phyloP scores from a whole-genome alignment of 768 basidiomycete genomes.

The Hydnomerulius pinastri region DNA sequence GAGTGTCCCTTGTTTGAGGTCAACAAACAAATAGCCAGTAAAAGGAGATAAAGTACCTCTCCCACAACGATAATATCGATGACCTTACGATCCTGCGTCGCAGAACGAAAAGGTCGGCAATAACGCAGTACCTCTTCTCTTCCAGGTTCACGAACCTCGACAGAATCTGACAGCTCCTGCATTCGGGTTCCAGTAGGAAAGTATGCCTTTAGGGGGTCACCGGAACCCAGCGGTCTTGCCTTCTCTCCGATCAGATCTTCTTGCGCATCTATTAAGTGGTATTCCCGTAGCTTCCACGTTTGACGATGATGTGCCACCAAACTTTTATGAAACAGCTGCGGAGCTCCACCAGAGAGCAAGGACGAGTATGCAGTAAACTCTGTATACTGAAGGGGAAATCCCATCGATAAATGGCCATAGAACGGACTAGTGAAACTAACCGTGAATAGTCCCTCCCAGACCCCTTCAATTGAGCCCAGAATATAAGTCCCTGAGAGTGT shows the following conservation, averaged over 20 bases:
- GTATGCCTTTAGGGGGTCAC: constrained; percentile 64
- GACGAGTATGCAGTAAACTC: constrained; percentile 85
- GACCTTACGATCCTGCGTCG: constrained; percentile 31
- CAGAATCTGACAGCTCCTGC: constrained; percentile 47
- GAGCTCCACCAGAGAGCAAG: constrained; percentile 68
- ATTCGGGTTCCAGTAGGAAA: constrained; percentile 57
- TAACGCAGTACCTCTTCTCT: constrained; percentile 31
- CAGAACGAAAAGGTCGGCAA: constrained; percentile 23
- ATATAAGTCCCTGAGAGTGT: constrained; percentile 49
- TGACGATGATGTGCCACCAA: constrained; percentile 83
- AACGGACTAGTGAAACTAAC: constrained; percentile 43
- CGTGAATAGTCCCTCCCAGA: constrained; percentile 81
- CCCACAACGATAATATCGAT: constrained; percentile 71
- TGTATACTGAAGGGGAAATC: constrained; percentile 53
- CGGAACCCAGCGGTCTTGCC: constrained; percentile 46
- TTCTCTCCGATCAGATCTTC: constrained; percentile 12
- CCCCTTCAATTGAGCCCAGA: constrained; percentile 71
- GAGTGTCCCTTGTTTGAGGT: constrained; percentile 71
- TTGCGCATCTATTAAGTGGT: constrained; percentile 52
- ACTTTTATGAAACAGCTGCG: constrained; percentile 67
- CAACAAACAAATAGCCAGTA: constrained; percentile 1
- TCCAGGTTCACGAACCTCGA: constrained; percentile 50
- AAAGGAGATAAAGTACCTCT: constrained; percentile 49
- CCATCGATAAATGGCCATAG: neutral
- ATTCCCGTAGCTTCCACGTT: constrained; percentile 85